Evolutionary conservation across 2,329 filamentous ascomycete genomes (phyloP).

Genomic region (Aspergillus caelatus): DNA sequence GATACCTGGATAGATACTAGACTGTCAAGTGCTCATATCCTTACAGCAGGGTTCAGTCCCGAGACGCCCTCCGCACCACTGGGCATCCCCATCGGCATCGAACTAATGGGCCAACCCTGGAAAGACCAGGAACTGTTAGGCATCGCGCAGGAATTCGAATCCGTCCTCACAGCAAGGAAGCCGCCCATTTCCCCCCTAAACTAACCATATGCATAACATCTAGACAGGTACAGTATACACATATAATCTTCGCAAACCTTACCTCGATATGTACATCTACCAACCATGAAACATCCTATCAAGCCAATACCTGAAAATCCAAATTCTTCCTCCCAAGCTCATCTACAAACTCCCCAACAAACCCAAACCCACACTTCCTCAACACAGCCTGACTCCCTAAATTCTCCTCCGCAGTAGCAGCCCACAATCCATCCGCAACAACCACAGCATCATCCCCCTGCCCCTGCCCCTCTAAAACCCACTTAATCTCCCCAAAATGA

Average conservation of each 20-base stretch:
- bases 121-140: conserved; percentile 57
- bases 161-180: not conserved
- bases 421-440: conserved; percentile 37
- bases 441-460: conserved; percentile 34
- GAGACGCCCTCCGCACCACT: conserved; percentile 52
- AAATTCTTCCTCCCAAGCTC: conserved; percentile 10
- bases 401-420: conserved; percentile 56
- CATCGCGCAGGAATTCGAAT: conserved; percentile 56
- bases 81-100: conserved; percentile 67
- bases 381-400: conserved; percentile 59
- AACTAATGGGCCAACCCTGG: conserved; percentile 62
- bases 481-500: not conserved
- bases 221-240: not conserved
- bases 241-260: not conserved
- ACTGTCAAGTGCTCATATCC: not conserved
- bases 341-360: conserved; percentile 12
- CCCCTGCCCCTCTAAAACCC: conserved; percentile 24
- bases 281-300: not conserved
- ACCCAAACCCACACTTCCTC: conserved; percentile 40
- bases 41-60: conserved; percentile 51
- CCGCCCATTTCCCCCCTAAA: not conserved
- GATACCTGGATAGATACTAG: not conserved
- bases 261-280: not conserved
- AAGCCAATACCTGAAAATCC: conserved; percentile 7
- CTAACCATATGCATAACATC: not conserved